phyloP scores from a whole-genome alignment of 2,329 filamentous ascomycete genomes.

The Exophiala xenobiotica region DNA sequence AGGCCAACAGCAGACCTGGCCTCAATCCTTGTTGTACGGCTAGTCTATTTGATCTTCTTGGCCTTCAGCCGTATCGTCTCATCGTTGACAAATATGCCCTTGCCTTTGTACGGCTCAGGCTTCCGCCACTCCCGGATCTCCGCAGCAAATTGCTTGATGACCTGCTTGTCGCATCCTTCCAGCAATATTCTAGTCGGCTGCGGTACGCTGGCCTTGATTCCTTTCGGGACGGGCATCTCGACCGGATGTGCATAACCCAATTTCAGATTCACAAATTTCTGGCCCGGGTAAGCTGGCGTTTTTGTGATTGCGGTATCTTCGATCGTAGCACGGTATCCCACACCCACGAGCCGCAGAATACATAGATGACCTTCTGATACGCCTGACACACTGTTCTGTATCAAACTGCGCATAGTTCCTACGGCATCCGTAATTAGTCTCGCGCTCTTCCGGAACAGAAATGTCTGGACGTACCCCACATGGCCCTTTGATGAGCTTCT shows the following conservation, averaged over 20 bases:
- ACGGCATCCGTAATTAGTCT: slow-evolving; percentile 4
- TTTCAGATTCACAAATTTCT: slow-evolving; percentile 89
- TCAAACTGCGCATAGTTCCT: slow-evolving; percentile 88
- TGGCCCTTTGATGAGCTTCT: slow-evolving; percentile 75
- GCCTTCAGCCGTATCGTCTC: slow-evolving; percentile 98
- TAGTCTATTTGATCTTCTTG: slow-evolving; percentile 86
- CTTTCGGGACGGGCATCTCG: slow-evolving; percentile 78
- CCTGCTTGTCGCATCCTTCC: slow-evolving; percentile 82
- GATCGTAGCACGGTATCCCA: slow-evolving; percentile 88
- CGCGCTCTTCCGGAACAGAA: background rate
- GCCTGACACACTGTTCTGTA: slow-evolving; percentile 86
- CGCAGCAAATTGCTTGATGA: slow-evolving; percentile 88
- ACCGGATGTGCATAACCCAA: slow-evolving; percentile 96
- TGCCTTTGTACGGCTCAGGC: slow-evolving; percentile 98
- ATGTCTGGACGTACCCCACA: slow-evolving; percentile 75
- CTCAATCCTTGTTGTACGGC: background rate
- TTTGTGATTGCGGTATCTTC: slow-evolving; percentile 69
- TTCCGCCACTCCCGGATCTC: slow-evolving; percentile 82
- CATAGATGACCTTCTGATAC: slow-evolving; percentile 96
- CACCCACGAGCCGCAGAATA: slow-evolving; percentile 87
- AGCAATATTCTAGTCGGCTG: slow-evolving; percentile 88
- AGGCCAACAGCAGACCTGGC: background rate
- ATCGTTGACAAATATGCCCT: slow-evolving; percentile 97
- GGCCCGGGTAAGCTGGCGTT: slow-evolving; percentile 67
- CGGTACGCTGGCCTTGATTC: slow-evolving; percentile 82